A percentile compares a stretch with the other conserved stretches of the same genome.
These are phyloP conservation scores for Hibiscus mutabilis DNA, from an alignment of 345 rosid species.

Conservation along the genomic window DNA sequence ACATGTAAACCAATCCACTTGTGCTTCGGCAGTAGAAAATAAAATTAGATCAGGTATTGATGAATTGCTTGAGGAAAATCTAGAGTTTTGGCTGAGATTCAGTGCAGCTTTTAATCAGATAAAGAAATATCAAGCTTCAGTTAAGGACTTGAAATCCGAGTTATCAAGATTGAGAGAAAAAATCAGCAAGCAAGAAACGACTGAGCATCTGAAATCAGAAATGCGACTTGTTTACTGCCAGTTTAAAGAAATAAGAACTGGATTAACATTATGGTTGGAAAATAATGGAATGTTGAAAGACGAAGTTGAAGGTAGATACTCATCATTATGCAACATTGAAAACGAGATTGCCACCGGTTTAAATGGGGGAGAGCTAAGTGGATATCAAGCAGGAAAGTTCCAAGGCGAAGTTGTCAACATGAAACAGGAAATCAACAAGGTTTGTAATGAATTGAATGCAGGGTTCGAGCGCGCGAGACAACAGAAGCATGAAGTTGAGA, in stretches of 20 bases:
- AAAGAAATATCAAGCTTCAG: constrained; percentile 53
- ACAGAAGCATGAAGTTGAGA: constrained; percentile 47
- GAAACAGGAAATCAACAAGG: constrained; percentile 81
- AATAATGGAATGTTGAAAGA: constrained; percentile 59
- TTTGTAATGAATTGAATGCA: constrained; percentile 45
- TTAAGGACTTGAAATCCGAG: constrained; percentile 59
- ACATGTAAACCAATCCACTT: background rate
- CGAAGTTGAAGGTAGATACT: constrained; percentile 51
- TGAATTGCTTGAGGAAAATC: constrained; percentile 74
- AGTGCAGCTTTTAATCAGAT: constrained; percentile 73
- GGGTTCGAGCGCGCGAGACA: constrained; percentile 46
- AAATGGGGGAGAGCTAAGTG: constrained; percentile 40
- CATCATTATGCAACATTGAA: constrained; percentile 55
- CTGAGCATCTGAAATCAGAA: constrained; percentile 30
- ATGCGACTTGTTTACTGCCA: constrained; percentile 63
- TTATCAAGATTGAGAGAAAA: constrained; percentile 30
- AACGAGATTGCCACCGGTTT: constrained; percentile 37
- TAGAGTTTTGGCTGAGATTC: constrained; percentile 93
- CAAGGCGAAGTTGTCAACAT: constrained; percentile 84
- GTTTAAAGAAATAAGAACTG: constrained; percentile 67
- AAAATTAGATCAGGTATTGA: constrained; percentile 62
- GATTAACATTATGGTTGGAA: constrained; percentile 69
- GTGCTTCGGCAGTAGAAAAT: constrained; percentile 42
- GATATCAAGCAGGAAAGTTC: constrained; percentile 68
- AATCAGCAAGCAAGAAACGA: constrained; percentile 25